A percentile compares a stretch with the other conserved stretches of the same genome.
Conservation (phyloP, 805 yeast species). For the Metschnikowia henanensis region DNA sequence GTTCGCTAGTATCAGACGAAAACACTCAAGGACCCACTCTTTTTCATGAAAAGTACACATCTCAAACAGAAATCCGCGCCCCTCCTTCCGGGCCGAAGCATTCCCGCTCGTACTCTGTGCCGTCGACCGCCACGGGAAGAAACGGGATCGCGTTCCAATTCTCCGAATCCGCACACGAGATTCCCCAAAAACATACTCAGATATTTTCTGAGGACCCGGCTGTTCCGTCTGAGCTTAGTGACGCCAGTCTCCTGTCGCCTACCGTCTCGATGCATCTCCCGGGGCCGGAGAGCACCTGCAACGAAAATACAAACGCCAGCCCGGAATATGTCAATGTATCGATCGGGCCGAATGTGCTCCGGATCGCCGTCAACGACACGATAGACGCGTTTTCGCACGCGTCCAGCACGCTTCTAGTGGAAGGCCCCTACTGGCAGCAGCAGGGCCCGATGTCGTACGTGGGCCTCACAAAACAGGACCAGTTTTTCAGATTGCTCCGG, state of each 20-base stretch:
- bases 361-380: slow-evolving; percentile 34
- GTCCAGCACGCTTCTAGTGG: slow-evolving; percentile 33
- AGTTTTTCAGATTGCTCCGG: slow-evolving; percentile 37
- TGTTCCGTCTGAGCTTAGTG: slow-evolving; percentile 2
- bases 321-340: slow-evolving; percentile 28
- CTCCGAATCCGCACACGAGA: background rate
- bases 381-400: slow-evolving; percentile 36
- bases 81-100: background rate
- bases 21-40: no score
- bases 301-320: background rate
- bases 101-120: background rate
- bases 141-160: background rate
- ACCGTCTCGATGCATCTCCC: background rate
- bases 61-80: no score
- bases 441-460: slow-evolving; percentile 42
- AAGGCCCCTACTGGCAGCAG: slow-evolving; percentile 40
- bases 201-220: background rate
- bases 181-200: background rate
- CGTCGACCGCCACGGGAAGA: background rate
- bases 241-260: slow-evolving; percentile 4
- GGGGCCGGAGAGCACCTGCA: no score
- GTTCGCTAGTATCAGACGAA: no score
- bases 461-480: slow-evolving; percentile 42
- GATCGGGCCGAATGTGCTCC: slow-evolving; percentile 35
- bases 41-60: no score